These are phyloP conservation scores for Trichophaea hybrida DNA, from an alignment of 2,329 filamentous ascomycete species.

Conservation along the genomic window DNA sequence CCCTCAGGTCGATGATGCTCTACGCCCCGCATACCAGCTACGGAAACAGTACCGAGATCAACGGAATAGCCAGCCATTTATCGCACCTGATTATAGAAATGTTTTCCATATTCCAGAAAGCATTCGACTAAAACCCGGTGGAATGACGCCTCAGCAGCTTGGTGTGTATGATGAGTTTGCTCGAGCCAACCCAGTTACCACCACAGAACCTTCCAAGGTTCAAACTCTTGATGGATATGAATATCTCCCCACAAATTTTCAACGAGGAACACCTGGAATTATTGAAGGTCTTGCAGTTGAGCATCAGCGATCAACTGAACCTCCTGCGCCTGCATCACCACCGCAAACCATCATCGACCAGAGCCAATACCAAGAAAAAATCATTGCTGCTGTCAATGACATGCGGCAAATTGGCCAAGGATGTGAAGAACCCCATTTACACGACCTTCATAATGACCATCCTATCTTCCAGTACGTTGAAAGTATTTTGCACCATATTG, in stretches of 20 bases:
- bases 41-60: conserved; percentile 61
- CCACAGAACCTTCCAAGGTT: conserved; percentile 41
- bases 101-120: conserved; percentile 86
- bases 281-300: neutral
- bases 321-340: neutral
- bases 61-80: conserved; percentile 69
- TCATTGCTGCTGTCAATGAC: conserved; percentile 1
- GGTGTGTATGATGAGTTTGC: conserved; percentile 96
- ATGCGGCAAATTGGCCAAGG: conserved; percentile 13
- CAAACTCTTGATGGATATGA: conserved; percentile 3
- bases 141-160: conserved; percentile 81
- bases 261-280: conserved; percentile 4
- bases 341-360: neutral
- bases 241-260: conserved; percentile 5
- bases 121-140: conserved; percentile 69
- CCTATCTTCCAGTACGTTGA: conserved; percentile 17
- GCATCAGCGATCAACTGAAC: neutral
- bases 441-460: conserved; percentile 17
- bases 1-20: conserved; percentile 87
- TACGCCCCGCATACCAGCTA: conserved; percentile 63
- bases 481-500: conserved; percentile 13
- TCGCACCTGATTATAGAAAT: conserved; percentile 73
- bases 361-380: neutral
- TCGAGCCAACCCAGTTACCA: conserved; percentile 43
- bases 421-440: conserved; percentile 14